Evolutionary conservation across 805 yeast species (phyloP), one percentile per base, ranked within the genome.

Genomic region (Pichia nakasei): DNA sequence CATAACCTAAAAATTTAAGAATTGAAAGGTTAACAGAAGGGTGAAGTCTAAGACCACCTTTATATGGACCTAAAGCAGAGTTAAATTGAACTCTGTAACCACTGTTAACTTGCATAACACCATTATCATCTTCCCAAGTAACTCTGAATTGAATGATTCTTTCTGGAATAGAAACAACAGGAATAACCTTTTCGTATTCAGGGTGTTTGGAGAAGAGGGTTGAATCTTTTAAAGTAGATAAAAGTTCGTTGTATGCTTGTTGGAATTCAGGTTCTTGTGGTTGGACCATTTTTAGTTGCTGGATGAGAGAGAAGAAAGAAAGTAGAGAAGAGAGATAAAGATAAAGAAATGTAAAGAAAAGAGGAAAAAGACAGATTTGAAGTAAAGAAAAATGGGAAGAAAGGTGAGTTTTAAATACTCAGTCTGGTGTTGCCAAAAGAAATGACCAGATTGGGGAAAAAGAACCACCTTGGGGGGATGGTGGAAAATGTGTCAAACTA

Each of bases 71-170:
- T 55, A 93, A 76, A 45, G 97, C 95, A 45, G 96, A 87, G 82
- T 88, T 91, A 78, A 86, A 91, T 74, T 91, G 98, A 52, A 91
- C 97, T 73, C 98, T 80, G 88, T 78, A 91, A 67, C 97, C 98
- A 56, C 88, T 79, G 81, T 93, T 93, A 54, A 91, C 95, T 73
- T 88, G 91, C 62, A 85, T 72, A 60, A 76, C 81, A 58, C 96
- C 95, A 57, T 80, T 72, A 73, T 93, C 98, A 65, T 91, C 86
- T 72, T 93, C 97, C 98, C 98, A 91, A 45, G 83, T 77, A 46
- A 93, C 97, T 73, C 97, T 83, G 84, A 91, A 91, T 70, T 88
- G 96, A 64, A 93, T 80, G 59, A 88, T 73, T 71, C 97, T 82
- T 76, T 91, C 97, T 54, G 98, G 98, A 48, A 89, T 78, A 42